Conservation (phyloP, 2,329 filamentous ascomycete species). For the Claviceps digitariae region DNA sequence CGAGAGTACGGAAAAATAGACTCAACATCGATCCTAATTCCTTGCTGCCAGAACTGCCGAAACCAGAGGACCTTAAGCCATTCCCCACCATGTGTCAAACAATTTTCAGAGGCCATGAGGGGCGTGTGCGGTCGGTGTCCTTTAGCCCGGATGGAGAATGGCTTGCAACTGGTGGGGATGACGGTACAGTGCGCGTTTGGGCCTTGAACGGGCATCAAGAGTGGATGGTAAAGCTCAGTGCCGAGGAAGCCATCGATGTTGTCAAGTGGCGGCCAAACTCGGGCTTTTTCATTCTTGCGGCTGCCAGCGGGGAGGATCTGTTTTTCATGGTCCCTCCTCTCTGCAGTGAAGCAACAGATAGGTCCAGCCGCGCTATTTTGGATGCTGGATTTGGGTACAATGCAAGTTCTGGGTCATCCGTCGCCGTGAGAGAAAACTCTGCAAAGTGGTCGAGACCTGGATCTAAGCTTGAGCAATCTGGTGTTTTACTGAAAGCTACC, state of each 20-base stretch:
- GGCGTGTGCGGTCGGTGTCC: conserved; percentile 70
- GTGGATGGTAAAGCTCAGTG: conserved; percentile 68
- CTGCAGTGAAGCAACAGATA: conserved; percentile 60
- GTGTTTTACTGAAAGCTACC: conserved; percentile 68
- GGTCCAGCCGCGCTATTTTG: conserved; percentile 59
- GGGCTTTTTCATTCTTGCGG: conserved; percentile 69
- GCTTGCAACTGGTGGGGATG: conserved; percentile 85
- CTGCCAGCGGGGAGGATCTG: conserved; percentile 70
- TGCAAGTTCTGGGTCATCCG: conserved; percentile 44
- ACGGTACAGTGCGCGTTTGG: conserved; percentile 86
- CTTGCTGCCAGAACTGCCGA: conserved; percentile 81
- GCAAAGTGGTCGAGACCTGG: conserved; percentile 77
- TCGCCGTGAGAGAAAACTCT: conserved; percentile 57
- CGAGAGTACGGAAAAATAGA: conserved; percentile 80
- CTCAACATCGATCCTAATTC: conserved; percentile 95
- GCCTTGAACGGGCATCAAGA: conserved; percentile 79
- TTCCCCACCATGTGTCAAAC: conserved; percentile 87
- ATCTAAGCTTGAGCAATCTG: conserved; percentile 56
- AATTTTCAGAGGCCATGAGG: conserved; percentile 77
- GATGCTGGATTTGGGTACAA: conserved; percentile 91
- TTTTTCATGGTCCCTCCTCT: conserved; percentile 71
- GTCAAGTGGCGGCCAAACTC: conserved; percentile 82
- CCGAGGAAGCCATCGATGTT: conserved; percentile 67
- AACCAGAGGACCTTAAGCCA: conserved; percentile 82
- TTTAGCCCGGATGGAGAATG: conserved; percentile 78